Evolutionary conservation across 169 alveolate genomes (phyloP), one percentile per base, ranked within the genome.

Genomic region (Plasmodium vivax): DNA sequence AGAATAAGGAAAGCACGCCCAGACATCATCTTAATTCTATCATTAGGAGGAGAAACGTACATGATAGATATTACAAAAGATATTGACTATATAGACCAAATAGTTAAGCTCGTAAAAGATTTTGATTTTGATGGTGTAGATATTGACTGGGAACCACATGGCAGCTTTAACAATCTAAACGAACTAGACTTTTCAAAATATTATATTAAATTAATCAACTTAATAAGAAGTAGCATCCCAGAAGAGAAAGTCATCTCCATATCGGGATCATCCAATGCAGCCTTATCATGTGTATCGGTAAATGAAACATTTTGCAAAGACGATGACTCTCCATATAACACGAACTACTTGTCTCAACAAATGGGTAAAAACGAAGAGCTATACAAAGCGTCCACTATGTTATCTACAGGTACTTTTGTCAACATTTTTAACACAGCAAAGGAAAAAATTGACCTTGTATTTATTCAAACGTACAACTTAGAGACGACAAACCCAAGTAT

Each of bases 71-170:
- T 84, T 41, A 72, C 72, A 84, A 84, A 84, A 43, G 83, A 84
- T n/a, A 84, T 84, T 84, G 92, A 84, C 14, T 84, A 84, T 71
- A 43, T 84, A 14, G 77, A 68, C 6, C 72, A 71, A 32, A 84
- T 68, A 84, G 82, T 71, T 36, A 84, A 84, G 83, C 62, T 84
- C 19, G 83, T 84, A 16, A 84, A 43, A 38, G 82, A 84, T 38
- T 84, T 84, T 71, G 92, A 84, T 71, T 84, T 84, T 43, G 92
- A 84, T 71, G 92, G 92, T 84, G 92, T 84, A 62, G 92, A 84
- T 68, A 84, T 84, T 84, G 92, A 84, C n/a, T 84, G 92, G 92
- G 92, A 84, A 84, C 92, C 92, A 71, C 82, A 84, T 84, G 92
- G 92, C 32, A 84, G 92, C 75, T 84, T 84, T 71, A 84, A 84